Evolutionary conservation across 345 rosid genomes (phyloP).

Genomic region (Eucalyptus microcorys): DNA sequence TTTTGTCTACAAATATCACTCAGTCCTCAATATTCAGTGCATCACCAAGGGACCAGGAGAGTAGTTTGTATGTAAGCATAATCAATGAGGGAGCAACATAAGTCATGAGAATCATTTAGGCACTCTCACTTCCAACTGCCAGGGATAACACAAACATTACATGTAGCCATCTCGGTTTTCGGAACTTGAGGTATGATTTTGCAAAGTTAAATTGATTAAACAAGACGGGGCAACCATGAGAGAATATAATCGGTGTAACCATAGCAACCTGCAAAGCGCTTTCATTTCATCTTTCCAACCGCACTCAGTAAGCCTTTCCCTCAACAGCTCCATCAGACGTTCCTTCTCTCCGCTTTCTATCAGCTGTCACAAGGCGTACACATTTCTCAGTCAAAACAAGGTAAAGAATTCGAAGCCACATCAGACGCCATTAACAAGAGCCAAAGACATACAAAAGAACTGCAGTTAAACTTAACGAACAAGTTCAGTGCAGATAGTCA

Average conservation of each 20-base stretch:
- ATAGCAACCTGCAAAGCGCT: constrained; percentile 28
- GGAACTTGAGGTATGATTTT: not conserved
- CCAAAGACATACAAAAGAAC: not conserved
- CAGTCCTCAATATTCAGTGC: not conserved
- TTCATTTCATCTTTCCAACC: constrained; percentile 50
- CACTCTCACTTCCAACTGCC: not conserved
- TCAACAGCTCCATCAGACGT: constrained; percentile 30
- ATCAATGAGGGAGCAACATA: not conserved
- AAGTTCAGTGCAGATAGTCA: not conserved
- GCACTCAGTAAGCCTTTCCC: constrained; percentile 34
- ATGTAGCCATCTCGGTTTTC: not conserved
- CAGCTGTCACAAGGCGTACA: constrained; percentile 1
- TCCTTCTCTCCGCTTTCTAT: constrained; percentile 43
- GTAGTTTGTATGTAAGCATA: not conserved
- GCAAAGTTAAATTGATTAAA: not conserved
- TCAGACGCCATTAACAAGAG: not conserved
- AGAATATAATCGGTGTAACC: not conserved
- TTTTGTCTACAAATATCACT: not conserved
- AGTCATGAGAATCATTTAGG: not conserved
- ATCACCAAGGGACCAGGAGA: not conserved
- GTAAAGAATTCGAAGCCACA: not conserved
- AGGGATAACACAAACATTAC: not conserved
- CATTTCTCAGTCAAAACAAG: not conserved
- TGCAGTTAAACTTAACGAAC: not conserved
- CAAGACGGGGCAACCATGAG: not conserved